Evolutionary conservation across 345 rosid species (phyloP), one percentile per base, ranked within the genome.

Genomic region (Arabidopsis suecica): DNA sequence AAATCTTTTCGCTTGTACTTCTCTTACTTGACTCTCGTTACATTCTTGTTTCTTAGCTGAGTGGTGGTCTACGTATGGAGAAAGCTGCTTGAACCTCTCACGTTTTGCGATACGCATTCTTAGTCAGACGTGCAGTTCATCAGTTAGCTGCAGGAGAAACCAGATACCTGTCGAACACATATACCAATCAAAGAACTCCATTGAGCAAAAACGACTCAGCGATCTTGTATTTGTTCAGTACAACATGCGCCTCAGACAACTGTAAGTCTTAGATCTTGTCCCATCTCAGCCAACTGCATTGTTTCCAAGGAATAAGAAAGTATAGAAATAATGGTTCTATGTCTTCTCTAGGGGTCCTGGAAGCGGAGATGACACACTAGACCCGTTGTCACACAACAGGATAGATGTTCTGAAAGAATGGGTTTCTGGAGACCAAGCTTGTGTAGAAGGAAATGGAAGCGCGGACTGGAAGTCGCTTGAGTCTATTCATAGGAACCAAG

Each of bases 1-100:
- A 4, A 32, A 6, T 51, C 11, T 40, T 25, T 16, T 22, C 9
- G 4, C 64, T 44, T 55, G 41, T 37, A 9, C 38, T 57, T 65
- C n/a, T 16, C 9, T 25, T 3, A 7, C 5, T 25, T 56, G 41
- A 73, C 38, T 36, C 8, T 74, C 37, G 63, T 47, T 6, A 30
- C 42, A 60, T 78, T 33, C 14, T 77, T 69, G 60, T 42, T 65
- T 82, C 7, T 55, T 56, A 94, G 98, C 85, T 66, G 97, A 94
- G 75, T 94, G 98, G 98, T 94, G 98, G 98, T 85, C 89, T 66
- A 83, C 96, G 45, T 91, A 89, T 78, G 99, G 96, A 51, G 98
- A 93, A 77, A 86, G 90, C 71, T 92, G 99, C 84, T 90, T 93
- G 42, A 90, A 94, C 68, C 83, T 94, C 84, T 81, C 91, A 44